Evolutionary conservation across 2,329 filamentous ascomycete genomes (phyloP), one percentile per base, ranked within the genome.

Genomic region (Aaosphaeria pasadenensis): DNA sequence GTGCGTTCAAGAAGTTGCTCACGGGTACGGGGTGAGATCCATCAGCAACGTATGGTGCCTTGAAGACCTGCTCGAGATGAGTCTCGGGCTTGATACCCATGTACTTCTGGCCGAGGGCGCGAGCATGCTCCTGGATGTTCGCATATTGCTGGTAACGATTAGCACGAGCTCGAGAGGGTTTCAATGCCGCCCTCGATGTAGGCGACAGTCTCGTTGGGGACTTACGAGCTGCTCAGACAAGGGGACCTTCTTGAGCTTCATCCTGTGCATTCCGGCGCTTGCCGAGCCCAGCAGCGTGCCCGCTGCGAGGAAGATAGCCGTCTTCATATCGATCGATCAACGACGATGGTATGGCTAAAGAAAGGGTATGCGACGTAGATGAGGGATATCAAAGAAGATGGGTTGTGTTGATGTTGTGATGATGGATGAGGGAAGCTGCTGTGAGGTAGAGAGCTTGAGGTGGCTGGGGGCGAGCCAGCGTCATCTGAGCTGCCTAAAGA

Each of bases 1-100:
- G 94, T 50, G 94, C 94, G 69, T 99, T 99, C 79, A 97, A 78
- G 78, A 96, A 99, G 85, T 99, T 99, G 76, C 85, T 89, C 63
- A 99, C 86, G 49, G 92, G 89, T 39, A 99, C 88, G 49, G 86
- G 83, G 74, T 97, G 92, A 51, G 77, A 76, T 49, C 82, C 81
- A 56, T 88, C 81, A 48, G 78, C 74, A 59, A 89, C 75, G 45
- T 85, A 81, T 48, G 84, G 82, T 60, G 88, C 83, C 70, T 85
- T 86, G 80, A 96, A 95, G 73, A 95, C 85, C 71, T 86, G 84
- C 59, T 91, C 83, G 66, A 80, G 75, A 62, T 90, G 87, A 30
- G 58, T 57, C 56, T 86, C 77, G 42, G 88, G 86, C 60, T 88
- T 85, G 63, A 85, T 72, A 57, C 91, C 91, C 83, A 97, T 88